A percentile compares a stretch with the other conserved stretches of the same genome.
Evolutionary conservation across 768 basidiomycete genomes (phyloP).

Genomic region (Leucogyrophana mollusca): DNA sequence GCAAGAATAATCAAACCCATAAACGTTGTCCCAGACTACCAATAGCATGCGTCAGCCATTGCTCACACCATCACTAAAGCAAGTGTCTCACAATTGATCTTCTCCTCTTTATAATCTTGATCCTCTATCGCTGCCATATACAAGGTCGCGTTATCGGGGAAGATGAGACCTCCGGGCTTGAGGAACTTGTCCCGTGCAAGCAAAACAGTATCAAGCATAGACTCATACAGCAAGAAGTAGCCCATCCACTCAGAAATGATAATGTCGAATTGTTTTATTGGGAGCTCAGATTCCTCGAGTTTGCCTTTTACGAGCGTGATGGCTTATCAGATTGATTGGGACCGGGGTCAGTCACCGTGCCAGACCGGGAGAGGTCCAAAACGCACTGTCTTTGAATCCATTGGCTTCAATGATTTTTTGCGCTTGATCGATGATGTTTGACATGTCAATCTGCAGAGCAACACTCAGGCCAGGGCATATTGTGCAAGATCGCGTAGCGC

Average conservation of each 20-base stretch:
- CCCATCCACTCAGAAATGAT: conserved; percentile 99
- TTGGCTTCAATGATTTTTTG: conserved; percentile 96
- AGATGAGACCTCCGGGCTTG: conserved; percentile 86
- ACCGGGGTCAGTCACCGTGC: too few relatives aligned
- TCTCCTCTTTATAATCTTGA: conserved; percentile 99
- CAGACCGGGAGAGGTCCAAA: not conserved
- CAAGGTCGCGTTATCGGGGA: conserved; percentile 92
- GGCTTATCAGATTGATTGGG: conserved; percentile 40
- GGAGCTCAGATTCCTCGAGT: conserved; percentile 89
- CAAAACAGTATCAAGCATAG: conserved; percentile 98
- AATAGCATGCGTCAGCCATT: conserved; percentile 2
- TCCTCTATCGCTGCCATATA: conserved; percentile 98
- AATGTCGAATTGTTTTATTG: conserved; percentile 92
- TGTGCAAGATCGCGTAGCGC: conserved; percentile 4
- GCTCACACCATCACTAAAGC: not conserved
- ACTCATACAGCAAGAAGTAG: conserved; percentile 98
- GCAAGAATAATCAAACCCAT: conserved; percentile 99
- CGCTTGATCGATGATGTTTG: conserved; percentile 99
- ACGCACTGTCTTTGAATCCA: conserved; percentile 91
- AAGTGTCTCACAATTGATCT: conserved; percentile 87
- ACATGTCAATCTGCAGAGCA: conserved; percentile 89
- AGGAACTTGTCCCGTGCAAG: conserved; percentile 97
- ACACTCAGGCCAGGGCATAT: conserved; percentile 13
- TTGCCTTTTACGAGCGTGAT: conserved; percentile 98
- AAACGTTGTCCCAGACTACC: conserved; percentile 98